phyloP scores from a whole-genome alignment of 192 early-diverging fungal genomes.

The Chytriomyces confervae region DNA sequence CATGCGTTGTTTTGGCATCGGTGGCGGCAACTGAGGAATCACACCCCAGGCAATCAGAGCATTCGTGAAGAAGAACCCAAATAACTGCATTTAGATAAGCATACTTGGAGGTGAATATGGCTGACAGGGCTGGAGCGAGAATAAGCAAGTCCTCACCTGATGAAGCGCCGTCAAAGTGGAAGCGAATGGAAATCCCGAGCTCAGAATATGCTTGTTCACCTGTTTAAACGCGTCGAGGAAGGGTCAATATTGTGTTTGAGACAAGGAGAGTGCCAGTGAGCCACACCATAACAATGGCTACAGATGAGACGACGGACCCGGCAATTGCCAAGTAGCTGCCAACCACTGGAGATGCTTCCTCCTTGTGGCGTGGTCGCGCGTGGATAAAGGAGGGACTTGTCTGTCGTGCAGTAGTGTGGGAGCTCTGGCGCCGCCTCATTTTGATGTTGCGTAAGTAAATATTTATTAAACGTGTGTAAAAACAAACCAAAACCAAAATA shows the following conservation, averaged over 20 bases:
- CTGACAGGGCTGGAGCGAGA: not conserved
- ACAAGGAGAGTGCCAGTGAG: not conserved
- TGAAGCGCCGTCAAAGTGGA: slow-evolving; percentile 29
- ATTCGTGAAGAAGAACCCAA: slow-evolving; percentile 20
- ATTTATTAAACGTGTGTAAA: no score
- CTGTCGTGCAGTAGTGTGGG: no score
- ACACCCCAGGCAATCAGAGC: slow-evolving; percentile 10
- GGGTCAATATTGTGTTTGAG: not conserved
- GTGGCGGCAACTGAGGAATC: slow-evolving; percentile 3
- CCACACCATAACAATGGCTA: slow-evolving; percentile 30
- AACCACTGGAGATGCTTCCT: not conserved
- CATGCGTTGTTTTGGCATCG: slow-evolving; percentile 9
- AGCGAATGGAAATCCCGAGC: slow-evolving; percentile 20
- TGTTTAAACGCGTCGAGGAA: not conserved
- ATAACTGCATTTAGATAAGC: slow-evolving; percentile 1
- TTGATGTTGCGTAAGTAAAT: no score
- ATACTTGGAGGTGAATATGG: not conserved
- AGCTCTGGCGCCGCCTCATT: no score
- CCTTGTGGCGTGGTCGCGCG: no score
- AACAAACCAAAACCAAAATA: no score
- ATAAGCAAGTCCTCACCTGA: not conserved
- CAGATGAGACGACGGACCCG: slow-evolving; percentile 28
- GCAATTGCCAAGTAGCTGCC: slow-evolving; percentile 16
- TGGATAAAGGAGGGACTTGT: no score
- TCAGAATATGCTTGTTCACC: slow-evolving; percentile 32